Conservation (phyloP, 2,329 filamentous ascomycete species). For the Rasamsonia emersonii region DNA sequence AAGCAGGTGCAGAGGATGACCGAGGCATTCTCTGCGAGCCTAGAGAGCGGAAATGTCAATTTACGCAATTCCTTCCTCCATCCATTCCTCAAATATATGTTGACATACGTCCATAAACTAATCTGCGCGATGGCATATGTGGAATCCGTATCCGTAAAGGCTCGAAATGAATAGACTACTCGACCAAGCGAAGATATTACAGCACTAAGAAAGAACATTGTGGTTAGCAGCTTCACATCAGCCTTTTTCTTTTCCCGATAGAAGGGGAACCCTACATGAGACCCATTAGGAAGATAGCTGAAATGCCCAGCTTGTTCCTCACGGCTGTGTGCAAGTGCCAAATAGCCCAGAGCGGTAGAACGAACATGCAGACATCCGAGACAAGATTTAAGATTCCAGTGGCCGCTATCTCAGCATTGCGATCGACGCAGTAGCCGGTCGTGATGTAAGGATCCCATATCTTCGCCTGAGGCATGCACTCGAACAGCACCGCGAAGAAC, state of each 20-base stretch:
- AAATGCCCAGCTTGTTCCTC: slow-evolving; percentile 1
- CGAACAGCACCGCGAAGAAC: background rate
- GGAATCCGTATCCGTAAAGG: background rate
- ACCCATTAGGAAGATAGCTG: slow-evolving; percentile 1
- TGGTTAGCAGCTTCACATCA: background rate
- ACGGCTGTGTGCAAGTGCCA: slow-evolving; percentile 1
- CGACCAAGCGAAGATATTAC: slow-evolving; percentile 1
- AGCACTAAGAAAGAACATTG: too few species aligned
- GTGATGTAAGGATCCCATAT: slow-evolving; percentile 1
- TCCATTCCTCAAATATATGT: background rate
- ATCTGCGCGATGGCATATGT: background rate
- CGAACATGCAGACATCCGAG: slow-evolving; percentile 2
- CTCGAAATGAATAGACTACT: background rate
- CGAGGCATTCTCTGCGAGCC: background rate
- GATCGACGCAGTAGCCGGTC: slow-evolving; percentile 1
- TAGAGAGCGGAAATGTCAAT: background rate
- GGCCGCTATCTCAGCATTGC: background rate
- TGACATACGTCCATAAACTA: slow-evolving; percentile 2
- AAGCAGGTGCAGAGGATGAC: slow-evolving; percentile 1
- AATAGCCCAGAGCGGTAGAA: slow-evolving; percentile 3
- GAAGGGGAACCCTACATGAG: slow-evolving; percentile 1
- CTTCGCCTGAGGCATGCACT: background rate
- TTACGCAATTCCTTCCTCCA: too few species aligned
- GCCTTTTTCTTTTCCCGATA: too few species aligned
- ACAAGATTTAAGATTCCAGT: background rate